Evolutionary conservation across 108 stramenopile genomes (phyloP), one percentile per base, ranked within the genome.

Genomic region (Seminavis robusta): DNA sequence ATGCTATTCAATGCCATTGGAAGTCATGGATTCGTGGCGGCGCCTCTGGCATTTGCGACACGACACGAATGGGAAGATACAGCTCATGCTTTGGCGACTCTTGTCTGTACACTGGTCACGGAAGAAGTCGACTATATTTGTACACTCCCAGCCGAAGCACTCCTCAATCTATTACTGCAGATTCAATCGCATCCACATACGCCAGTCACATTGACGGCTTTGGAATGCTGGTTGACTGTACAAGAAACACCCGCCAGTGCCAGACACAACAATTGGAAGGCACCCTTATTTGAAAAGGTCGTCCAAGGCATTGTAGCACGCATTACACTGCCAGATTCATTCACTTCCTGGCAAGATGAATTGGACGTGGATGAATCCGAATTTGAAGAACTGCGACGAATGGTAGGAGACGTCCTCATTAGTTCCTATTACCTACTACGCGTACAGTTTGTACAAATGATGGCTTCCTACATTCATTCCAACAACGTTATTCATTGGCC

Each of bases 141-240:
- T 6, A 13, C 47, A 9, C 47, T 53, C 39, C 66, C 65, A 3
- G 74, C 73, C 13, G 75, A 44, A 7, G 71, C 59, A n/a, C 39
- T 74, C n/a, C 37, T 79, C 41, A 34, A 54, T 19, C 13, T 83
- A 13, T 60, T 83, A 41, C 41, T 83, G 55, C 45, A 66, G 31
- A 45, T 83, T 25, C 77, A 79, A 52, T 33, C 54, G 0, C 77
- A 79, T 55, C 80, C 74, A 11, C 51, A 40, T 11, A 68, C 64
- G 34, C 47, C 51, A n/a, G 75, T 64, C 4, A 68, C 72, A 16
- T 38, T 73, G 34, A 54, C 64, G 1, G 69, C 69, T 8, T 51
- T 79, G 31, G 82, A 85, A 48, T 71, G 69, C 29, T 85, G 80
- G 80, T 56, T 85, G 48, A 68, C 74, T 20, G 34, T 85, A 19